These are phyloP conservation scores for Candida maesae DNA, from an alignment of 805 yeast genomes.

Conservation along the genomic window DNA sequence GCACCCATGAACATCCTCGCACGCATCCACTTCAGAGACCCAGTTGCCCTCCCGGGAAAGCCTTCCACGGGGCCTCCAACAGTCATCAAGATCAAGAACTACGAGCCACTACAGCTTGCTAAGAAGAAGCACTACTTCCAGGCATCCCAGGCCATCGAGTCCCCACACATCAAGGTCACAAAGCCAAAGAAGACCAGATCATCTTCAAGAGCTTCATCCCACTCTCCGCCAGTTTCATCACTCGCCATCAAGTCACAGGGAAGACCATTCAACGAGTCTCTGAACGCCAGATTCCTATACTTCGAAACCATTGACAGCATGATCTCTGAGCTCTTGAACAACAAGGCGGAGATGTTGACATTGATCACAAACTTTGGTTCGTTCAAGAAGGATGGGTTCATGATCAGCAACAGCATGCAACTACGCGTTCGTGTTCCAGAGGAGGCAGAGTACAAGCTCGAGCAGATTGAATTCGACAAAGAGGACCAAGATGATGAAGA, in stretches of 20 bases:
- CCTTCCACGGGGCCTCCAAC: slow-evolving; percentile 16
- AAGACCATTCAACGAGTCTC: slow-evolving; percentile 26
- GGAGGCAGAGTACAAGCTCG: slow-evolving; percentile 7
- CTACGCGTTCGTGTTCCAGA: slow-evolving; percentile 16
- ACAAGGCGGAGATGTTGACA: slow-evolving; percentile 12
- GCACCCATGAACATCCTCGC: slow-evolving; percentile 10
- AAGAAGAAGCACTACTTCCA: slow-evolving; percentile 25
- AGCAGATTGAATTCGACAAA: slow-evolving; percentile 22
- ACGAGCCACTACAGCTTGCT: slow-evolving; percentile 25
- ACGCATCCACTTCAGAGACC: slow-evolving; percentile 5
- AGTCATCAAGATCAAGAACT: slow-evolving; percentile 19
- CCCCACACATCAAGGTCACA: not conserved
- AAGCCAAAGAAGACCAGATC: slow-evolving; percentile 3
- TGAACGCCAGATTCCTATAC: slow-evolving; percentile 26
- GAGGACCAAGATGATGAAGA: slow-evolving; percentile 19
- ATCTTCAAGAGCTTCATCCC: slow-evolving; percentile 11
- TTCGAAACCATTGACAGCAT: slow-evolving; percentile 24
- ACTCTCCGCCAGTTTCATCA: not conserved
- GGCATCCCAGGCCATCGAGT: slow-evolving; percentile 2
- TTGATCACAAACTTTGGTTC: slow-evolving; percentile 12
- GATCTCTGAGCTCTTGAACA: slow-evolving; percentile 19
- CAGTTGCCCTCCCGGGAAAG: not conserved
- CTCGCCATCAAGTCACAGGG: slow-evolving; percentile 23
- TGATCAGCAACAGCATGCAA: slow-evolving; percentile 15
- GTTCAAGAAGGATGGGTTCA: slow-evolving; percentile 10